Conservation (phyloP, 495 filamentous ascomycete species). For the Parathielavia appendiculata region DNA sequence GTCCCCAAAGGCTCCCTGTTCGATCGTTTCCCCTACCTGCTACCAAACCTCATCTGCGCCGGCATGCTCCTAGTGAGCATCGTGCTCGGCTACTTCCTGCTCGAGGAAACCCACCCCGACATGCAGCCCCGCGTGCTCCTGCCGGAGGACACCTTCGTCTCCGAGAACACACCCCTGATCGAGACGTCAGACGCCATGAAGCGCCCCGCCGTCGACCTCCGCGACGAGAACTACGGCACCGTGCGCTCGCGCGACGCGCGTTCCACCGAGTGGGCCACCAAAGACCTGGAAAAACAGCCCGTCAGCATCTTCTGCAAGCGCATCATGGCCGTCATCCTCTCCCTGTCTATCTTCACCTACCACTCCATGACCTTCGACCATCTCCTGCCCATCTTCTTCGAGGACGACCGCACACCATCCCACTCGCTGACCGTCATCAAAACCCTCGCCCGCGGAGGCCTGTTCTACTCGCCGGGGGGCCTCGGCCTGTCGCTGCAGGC, state of each 20-base stretch:
- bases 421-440: slow-evolving; percentile 17
- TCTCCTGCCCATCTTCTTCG: slow-evolving; percentile 76
- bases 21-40: slow-evolving; percentile 71
- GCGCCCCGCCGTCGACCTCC: slow-evolving; percentile 63
- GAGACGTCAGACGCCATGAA: slow-evolving; percentile 64
- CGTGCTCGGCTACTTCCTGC: slow-evolving; percentile 62
- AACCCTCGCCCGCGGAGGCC: slow-evolving; percentile 23
- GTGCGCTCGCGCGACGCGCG: slow-evolving; percentile 53
- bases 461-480: slow-evolving; percentile 64
- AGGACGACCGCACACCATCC: slow-evolving; percentile 52
- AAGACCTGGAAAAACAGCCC: slow-evolving; percentile 29
- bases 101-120: slow-evolving; percentile 78
- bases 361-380: slow-evolving; percentile 87
- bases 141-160: slow-evolving; percentile 50
- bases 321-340: slow-evolving; percentile 63
- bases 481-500: slow-evolving; percentile 66
- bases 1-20: slow-evolving; percentile 63
- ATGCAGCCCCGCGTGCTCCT: slow-evolving; percentile 58
- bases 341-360: slow-evolving; percentile 78
- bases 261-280: slow-evolving; percentile 10
- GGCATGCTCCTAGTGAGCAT: slow-evolving; percentile 67
- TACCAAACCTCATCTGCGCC: slow-evolving; percentile 76
- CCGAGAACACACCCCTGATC: slow-evolving; percentile 64
- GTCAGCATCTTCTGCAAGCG: slow-evolving; percentile 56
- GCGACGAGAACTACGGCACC: slow-evolving; percentile 72